Percentiles rank a stretch among this genome's conserved stretches.
Evolutionary conservation across 2,329 filamentous ascomycete genomes (phyloP).

Genomic region (Alternaria longipes): DNA sequence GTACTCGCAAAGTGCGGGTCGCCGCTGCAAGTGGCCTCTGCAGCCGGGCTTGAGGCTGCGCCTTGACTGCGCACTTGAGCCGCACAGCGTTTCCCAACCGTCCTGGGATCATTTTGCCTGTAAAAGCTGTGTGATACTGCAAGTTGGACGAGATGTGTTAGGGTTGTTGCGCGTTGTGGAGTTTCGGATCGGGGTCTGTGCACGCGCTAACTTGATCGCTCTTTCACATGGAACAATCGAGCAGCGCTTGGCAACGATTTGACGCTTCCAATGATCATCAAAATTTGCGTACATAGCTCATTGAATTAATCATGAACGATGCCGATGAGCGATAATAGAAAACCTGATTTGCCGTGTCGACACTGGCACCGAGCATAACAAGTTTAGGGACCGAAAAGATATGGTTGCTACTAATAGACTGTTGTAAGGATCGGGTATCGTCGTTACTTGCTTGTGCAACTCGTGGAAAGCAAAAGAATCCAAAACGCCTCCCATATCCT

Average conservation of each 20-base stretch:
- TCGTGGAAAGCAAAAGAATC: constrained; percentile 5
- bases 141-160: background rate
- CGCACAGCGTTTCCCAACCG: constrained; percentile 17
- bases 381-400: background rate
- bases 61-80: constrained; percentile 7
- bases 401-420: constrained; percentile 9
- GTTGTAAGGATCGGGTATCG: constrained; percentile 15
- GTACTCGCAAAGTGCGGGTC: constrained; percentile 23
- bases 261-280: background rate
- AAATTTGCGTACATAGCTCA: background rate
- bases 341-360: background rate
- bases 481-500: constrained; percentile 7
- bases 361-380: background rate
- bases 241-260: constrained; percentile 6
- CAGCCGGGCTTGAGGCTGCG: constrained; percentile 8
- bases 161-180: constrained; percentile 12
- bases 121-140: background rate
- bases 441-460: constrained; percentile 14
- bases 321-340: background rate
- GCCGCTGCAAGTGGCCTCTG: constrained; percentile 7
- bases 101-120: constrained; percentile 20
- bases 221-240: constrained; percentile 11
- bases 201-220: constrained; percentile 9
- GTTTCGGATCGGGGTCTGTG: constrained; percentile 11
- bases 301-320: background rate